A percentile compares a stretch with the other conserved stretches of the same genome.
Conservation (phyloP, 2,329 filamentous ascomycete genomes). For the Fusarium praegraminearum region DNA sequence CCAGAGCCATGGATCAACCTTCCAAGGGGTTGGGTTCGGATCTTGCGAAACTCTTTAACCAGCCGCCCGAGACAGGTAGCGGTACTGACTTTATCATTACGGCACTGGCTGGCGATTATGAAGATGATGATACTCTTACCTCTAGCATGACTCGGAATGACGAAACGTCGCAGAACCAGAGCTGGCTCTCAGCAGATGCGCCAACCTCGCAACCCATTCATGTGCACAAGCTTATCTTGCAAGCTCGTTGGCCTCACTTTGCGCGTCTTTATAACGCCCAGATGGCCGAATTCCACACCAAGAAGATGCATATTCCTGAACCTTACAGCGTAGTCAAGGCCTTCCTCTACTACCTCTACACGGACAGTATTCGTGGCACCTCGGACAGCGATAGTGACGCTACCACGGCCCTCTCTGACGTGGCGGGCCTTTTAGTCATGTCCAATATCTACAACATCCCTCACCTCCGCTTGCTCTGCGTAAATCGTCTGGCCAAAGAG, state of each 20-base stretch:
- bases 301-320: slow-evolving; percentile 97
- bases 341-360: slow-evolving; percentile 97
- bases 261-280: slow-evolving; percentile 89
- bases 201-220: slow-evolving; percentile 86
- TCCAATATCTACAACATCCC: slow-evolving; percentile 98
- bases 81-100: slow-evolving; percentile 94
- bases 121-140: slow-evolving; percentile 73
- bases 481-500: slow-evolving; percentile 89
- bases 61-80: slow-evolving; percentile 83
- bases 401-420: slow-evolving; percentile 82
- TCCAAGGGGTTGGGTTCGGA: slow-evolving; percentile 83
- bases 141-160: slow-evolving; percentile 62
- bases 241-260: slow-evolving; percentile 97
- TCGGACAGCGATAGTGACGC: slow-evolving; percentile 71
- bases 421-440: slow-evolving; percentile 95
- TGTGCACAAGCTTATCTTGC: slow-evolving; percentile 93
- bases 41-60: slow-evolving; percentile 87
- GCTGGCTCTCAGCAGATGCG: slow-evolving; percentile 71
- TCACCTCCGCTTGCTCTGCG: slow-evolving; percentile 88
- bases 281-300: slow-evolving; percentile 97
- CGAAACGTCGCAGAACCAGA: slow-evolving; percentile 59
- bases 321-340: slow-evolving; percentile 94
- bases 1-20: slow-evolving; percentile 63
- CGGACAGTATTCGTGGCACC: slow-evolving; percentile 81
- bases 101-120: slow-evolving; percentile 81